phyloP scores from a whole-genome alignment of 164 flowering plant species.

The Vitis cinerea region DNA sequence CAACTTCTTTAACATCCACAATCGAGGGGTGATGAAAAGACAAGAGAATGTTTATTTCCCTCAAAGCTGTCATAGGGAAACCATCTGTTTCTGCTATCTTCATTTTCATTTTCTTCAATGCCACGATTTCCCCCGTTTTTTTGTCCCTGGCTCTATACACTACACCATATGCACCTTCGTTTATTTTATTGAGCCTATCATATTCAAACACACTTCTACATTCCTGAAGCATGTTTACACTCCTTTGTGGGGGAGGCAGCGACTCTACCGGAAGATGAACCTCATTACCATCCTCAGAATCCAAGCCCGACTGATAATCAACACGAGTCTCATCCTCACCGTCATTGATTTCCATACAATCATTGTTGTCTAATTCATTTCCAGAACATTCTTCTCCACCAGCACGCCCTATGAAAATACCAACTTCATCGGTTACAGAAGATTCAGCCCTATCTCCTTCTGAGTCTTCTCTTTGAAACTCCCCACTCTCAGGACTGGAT shows the following conservation, averaged over 20 bases:
- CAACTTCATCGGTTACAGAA: conserved; percentile 23
- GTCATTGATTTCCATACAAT: conserved; percentile 26
- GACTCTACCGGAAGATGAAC: background rate
- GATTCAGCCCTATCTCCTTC: conserved; percentile 16
- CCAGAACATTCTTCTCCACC: conserved; percentile 22
- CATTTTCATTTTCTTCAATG: conserved; percentile 79
- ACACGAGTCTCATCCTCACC: conserved; percentile 3
- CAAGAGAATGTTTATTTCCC: conserved; percentile 74
- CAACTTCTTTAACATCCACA: conserved; percentile 73
- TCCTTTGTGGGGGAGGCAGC: conserved; percentile 14
- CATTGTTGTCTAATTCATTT: conserved; percentile 20
- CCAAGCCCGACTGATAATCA: conserved; percentile 8
- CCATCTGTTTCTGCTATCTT: conserved; percentile 50
- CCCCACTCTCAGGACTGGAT: conserved; percentile 44
- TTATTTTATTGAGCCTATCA: conserved; percentile 63
- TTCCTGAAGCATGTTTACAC: conserved; percentile 48
- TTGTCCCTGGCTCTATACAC: conserved; percentile 71
- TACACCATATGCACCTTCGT: conserved; percentile 79
- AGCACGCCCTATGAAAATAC: background rate
- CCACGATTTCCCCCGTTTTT: conserved; percentile 65
- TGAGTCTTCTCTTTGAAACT: conserved; percentile 28
- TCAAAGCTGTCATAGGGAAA: conserved; percentile 65
- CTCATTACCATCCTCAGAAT: conserved; percentile 24
- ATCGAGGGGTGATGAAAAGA: conserved; percentile 66
- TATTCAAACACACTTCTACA: conserved; percentile 66